Percentiles rank a stretch among this genome's conserved stretches.
Evolutionary conservation across 345 rosid genomes (phyloP).

Genomic region (Eucalyptus pumila): DNA sequence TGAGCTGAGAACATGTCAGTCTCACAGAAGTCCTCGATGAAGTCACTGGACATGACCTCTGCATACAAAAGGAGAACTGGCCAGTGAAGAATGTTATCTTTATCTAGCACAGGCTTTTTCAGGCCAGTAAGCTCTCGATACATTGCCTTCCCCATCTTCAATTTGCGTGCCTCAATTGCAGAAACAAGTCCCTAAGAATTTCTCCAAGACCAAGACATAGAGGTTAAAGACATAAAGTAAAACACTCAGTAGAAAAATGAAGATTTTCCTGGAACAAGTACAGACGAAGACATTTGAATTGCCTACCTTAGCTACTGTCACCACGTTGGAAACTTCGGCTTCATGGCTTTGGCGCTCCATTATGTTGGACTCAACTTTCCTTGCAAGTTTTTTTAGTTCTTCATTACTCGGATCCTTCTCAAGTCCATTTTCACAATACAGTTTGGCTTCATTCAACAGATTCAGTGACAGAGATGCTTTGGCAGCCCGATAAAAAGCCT

Average conservation of each 20-base stretch:
- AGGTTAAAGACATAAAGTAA: not conserved
- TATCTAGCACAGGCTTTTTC: conserved; percentile 67
- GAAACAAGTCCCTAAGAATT: conserved; percentile 45
- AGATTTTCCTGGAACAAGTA: not conserved
- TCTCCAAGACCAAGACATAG: not conserved
- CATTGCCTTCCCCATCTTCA: conserved; percentile 72
- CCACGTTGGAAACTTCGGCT: conserved; percentile 46
- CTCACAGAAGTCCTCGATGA: conserved; percentile 82
- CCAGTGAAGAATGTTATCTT: conserved; percentile 73
- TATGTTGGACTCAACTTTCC: conserved; percentile 41
- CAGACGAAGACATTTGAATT: not conserved
- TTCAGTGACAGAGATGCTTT: conserved; percentile 63
- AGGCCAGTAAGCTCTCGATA: conserved; percentile 66
- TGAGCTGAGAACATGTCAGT: conserved; percentile 71
- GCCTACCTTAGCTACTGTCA: conserved; percentile 61
- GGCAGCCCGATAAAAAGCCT: conserved; percentile 89
- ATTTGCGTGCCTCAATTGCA: conserved; percentile 53
- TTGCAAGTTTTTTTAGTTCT: conserved; percentile 55
- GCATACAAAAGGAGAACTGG: conserved; percentile 82
- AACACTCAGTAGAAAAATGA: not conserved
- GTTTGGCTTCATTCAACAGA: conserved; percentile 52
- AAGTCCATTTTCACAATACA: conserved; percentile 41
- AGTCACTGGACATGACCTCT: conserved; percentile 89
- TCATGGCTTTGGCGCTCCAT: conserved; percentile 38
- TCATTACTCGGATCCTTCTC: conserved; percentile 50